Evolutionary conservation across 2,329 filamentous ascomycete genomes (phyloP).

Genomic region (Colletotrichum lupini): DNA sequence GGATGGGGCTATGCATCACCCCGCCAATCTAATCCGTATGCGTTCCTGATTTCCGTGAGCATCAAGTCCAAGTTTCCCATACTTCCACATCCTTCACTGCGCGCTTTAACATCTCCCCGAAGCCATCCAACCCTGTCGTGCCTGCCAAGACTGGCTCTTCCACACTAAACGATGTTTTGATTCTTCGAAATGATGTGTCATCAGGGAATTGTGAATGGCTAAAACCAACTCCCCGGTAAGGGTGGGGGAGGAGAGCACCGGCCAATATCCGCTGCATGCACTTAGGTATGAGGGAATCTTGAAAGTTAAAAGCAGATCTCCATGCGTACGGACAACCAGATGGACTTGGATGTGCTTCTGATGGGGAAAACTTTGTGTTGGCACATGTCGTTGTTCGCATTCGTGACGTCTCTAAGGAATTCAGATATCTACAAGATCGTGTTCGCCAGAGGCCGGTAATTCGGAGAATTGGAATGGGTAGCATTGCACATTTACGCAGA

Average conservation of each 20-base stretch:
- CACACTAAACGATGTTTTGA: background rate
- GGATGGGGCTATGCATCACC: background rate
- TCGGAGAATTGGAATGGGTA: too few relatives aligned
- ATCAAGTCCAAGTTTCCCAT: background rate
- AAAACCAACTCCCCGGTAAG: background rate
- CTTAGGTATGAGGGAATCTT: background rate
- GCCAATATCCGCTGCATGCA: background rate
- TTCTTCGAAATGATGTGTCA: background rate
- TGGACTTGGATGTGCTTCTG: background rate
- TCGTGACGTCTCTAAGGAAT: too few relatives aligned
- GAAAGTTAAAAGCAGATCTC: background rate
- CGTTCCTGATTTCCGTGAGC: background rate
- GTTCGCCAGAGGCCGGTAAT: too few relatives aligned
- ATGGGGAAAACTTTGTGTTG: too few relatives aligned
- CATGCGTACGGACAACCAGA: background rate
- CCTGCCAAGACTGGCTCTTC: too few relatives aligned
- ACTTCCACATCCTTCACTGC: too few relatives aligned
- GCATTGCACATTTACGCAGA: background rate
- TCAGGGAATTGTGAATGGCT: background rate
- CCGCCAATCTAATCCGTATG: background rate
- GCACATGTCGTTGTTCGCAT: too few relatives aligned
- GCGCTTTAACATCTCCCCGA: too few relatives aligned
- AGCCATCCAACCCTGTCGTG: too few relatives aligned
- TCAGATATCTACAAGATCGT: too few relatives aligned
- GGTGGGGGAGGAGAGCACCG: background rate